phyloP scores from a whole-genome alignment of 768 basidiomycete genomes.

The Pisolithus orientalis region DNA sequence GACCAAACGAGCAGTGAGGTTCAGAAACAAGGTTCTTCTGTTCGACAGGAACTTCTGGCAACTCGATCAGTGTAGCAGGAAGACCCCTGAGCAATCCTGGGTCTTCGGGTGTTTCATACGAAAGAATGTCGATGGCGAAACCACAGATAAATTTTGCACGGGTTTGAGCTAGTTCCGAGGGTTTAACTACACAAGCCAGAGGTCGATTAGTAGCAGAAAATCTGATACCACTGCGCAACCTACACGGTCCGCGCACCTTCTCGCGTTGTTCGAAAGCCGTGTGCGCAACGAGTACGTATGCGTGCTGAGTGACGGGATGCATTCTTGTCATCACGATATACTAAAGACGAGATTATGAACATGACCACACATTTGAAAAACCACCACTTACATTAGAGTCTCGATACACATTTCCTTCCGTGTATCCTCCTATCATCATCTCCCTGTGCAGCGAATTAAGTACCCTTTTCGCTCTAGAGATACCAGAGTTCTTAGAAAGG shows the following conservation, averaged over 20 bases:
- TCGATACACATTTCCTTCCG: conserved; percentile 95
- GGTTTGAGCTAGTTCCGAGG: conserved; percentile 77
- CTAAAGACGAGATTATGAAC: conserved; percentile 33
- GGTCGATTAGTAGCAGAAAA: conserved; percentile 1
- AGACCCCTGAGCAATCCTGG: conserved; percentile 61
- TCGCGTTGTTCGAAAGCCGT: conserved; percentile 85
- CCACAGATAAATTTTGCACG: conserved; percentile 79
- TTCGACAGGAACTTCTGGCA: conserved; percentile 51
- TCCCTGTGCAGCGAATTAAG: conserved; percentile 87
- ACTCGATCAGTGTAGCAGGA: conserved; percentile 58
- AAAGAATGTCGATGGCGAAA: conserved; percentile 61
- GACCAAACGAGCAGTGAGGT: conserved; percentile 67
- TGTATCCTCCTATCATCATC: conserved; percentile 81
- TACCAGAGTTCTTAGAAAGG: conserved; percentile 49
- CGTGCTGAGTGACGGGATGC: conserved; percentile 84
- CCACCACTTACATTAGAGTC: conserved; percentile 83
- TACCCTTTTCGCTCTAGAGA: conserved; percentile 56
- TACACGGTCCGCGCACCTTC: conserved; percentile 77
- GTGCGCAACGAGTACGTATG: conserved; percentile 88
- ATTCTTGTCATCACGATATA: conserved; percentile 93
- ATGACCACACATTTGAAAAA: conserved; percentile 2
- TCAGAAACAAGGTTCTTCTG: conserved; percentile 62
- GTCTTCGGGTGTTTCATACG: conserved; percentile 49
- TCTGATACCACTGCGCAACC: conserved; percentile 18
- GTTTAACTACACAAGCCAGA: conserved; percentile 49